Evolutionary conservation across 257 asterid genomes (phyloP), one percentile per base, ranked within the genome.

Genomic region (Penstemon barbatus): DNA sequence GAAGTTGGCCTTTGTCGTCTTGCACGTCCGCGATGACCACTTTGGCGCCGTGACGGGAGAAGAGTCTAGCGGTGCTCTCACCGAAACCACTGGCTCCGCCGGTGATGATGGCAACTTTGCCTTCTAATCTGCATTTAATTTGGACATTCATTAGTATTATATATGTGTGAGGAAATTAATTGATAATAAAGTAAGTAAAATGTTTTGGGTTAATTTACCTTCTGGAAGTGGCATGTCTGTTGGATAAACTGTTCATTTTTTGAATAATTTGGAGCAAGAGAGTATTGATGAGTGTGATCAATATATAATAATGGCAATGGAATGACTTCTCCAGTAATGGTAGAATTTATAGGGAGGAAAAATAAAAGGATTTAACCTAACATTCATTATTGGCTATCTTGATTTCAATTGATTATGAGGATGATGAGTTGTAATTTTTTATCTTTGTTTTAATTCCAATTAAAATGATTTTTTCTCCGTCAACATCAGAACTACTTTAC

Each of bases 71-170:
- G 6, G 97, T 80, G 74, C 85, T 74, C 80, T 84, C 97, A 2
- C 97, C 97, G 49, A 90, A 83, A 11, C 97, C 96, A 72, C 96
- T 86, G 4, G 97, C 95, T 8, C 96, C 97, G 50, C 97, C 97
- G 46, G 97, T 90, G 57, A 90, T 72, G 41, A 88, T 76, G 18
- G 95, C 97, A 0, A 90, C 96, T 69, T 90, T 90, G 19, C 96
- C 95, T 66, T 84, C 88, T 61, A 90, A 69, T 58, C 89, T 87
- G 73, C 77, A 70, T 13, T 63, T 6, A 25, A 25, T 25, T 25
- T 25, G 33, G 33, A 25, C 2, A 25, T 25, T 25, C 33, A 25
- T 25, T 25, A 1, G 33, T 25, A 1, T 1, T 25, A 25, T 25
- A 25, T 25, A 25, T 25, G 33, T 25, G 2, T 25, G 33, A 25